Evolutionary conservation across 192 early-diverging fungal species (phyloP).

Genomic region (Linnemannia schmuckeri): DNA sequence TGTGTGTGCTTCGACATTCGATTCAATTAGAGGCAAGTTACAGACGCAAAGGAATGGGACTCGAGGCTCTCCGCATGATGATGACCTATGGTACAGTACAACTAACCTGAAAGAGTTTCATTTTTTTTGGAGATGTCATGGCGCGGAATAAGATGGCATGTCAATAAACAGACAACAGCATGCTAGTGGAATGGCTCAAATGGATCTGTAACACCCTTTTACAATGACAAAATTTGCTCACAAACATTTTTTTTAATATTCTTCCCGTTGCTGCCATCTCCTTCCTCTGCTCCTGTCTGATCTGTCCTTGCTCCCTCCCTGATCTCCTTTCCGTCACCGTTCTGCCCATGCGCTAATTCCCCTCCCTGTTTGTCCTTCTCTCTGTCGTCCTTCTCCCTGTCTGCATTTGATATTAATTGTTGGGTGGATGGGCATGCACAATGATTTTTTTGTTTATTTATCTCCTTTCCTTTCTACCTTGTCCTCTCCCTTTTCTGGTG

Average conservation of each 20-base stretch:
- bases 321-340: not conserved
- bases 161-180: not conserved
- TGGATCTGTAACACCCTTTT: not conserved
- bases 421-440: not conserved
- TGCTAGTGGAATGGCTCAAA: not conserved
- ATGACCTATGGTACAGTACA: slow-evolving; percentile 70
- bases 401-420: not conserved
- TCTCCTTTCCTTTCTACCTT: not conserved
- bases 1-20: not conserved
- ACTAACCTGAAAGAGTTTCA: not conserved
- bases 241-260: not conserved
- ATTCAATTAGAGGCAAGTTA: slow-evolving; percentile 42
- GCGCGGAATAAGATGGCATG: not conserved
- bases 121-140: not conserved
- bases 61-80: slow-evolving; percentile 71
- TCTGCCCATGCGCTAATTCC: not conserved
- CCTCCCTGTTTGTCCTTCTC: too few species aligned
- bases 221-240: not conserved
- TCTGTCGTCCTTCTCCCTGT: too few species aligned
- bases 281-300: too few species aligned
- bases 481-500: not conserved
- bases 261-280: not conserved
- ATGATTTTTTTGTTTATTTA: slow-evolving; percentile 5
- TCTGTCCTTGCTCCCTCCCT: not conserved
- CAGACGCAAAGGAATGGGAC: slow-evolving; percentile 65